Conservation (phyloP, 129 eudicot species). For the Helichrysum umbraculigerum region DNA sequence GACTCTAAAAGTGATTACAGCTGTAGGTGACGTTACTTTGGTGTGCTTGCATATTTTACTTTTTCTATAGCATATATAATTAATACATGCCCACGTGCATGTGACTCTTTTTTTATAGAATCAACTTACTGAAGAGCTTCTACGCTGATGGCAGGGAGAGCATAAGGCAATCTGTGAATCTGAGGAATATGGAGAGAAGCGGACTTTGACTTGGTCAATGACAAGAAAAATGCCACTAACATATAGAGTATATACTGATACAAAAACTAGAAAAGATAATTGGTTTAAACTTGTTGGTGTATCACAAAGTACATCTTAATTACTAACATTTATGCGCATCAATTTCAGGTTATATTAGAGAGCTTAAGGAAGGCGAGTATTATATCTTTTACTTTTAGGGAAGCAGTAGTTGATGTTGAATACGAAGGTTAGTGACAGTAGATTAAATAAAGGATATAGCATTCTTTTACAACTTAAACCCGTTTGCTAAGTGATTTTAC, state of each 20-base stretch:
- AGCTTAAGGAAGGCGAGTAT: constrained; percentile 89
- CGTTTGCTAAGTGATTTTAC: not conserved
- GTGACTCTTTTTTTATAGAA: constrained; percentile 3
- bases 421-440: constrained; percentile 53
- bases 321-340: not conserved
- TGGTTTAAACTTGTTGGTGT: constrained; percentile 7
- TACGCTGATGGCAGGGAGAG: constrained; percentile 54
- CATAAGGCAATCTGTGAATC: constrained; percentile 55
- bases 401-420: constrained; percentile 76
- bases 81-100: constrained; percentile 8
- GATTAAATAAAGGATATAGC: not conserved
- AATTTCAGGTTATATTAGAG: constrained; percentile 72
- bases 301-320: constrained; percentile 3
- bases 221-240: constrained; percentile 76
- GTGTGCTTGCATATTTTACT: not conserved
- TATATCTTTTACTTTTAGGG: constrained; percentile 83
- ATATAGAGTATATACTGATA: constrained; percentile 47
- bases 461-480: constrained; percentile 2
- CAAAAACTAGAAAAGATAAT: not conserved
- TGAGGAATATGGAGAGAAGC: constrained; percentile 44
- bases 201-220: constrained; percentile 69
- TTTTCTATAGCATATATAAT: not conserved
- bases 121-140: constrained; percentile 18
- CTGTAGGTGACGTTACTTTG: not conserved
- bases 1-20: not conserved